phyloP scores from a whole-genome alignment of 2,329 filamentous ascomycete species.

The Pyricularia sp. region DNA sequence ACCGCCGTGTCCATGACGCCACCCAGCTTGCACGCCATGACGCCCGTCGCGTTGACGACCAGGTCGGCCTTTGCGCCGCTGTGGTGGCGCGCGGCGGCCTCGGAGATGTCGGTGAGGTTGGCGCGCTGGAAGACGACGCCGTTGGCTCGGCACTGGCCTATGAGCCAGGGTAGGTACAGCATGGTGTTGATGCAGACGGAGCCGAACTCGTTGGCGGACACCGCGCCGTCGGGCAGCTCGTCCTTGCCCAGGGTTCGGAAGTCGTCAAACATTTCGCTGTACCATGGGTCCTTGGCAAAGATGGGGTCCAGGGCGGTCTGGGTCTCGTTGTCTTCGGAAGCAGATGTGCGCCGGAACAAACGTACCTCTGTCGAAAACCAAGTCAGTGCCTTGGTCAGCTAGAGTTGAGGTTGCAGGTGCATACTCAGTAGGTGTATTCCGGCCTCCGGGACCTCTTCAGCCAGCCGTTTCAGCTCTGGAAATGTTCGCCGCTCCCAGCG shows the following conservation, averaged over 20 bases:
- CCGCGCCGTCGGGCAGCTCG: conserved; percentile 54
- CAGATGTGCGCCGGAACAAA: conserved; percentile 36
- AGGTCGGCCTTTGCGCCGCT: conserved; percentile 51
- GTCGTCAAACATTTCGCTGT: conserved; percentile 60
- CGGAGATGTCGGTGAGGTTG: conserved; percentile 58
- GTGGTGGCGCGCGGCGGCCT: conserved; percentile 55
- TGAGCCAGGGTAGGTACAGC: conserved; percentile 78
- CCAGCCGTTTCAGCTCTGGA: conserved; percentile 49
- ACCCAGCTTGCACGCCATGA: conserved; percentile 65
- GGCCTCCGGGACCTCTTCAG: conserved; percentile 60
- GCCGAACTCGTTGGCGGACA: conserved; percentile 67
- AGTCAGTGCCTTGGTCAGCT: neutral
- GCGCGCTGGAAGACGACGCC: conserved; percentile 61
- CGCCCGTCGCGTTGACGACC: conserved; percentile 77
- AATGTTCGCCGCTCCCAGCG: conserved; percentile 57
- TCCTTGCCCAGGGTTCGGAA: conserved; percentile 51
- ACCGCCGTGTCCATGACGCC: conserved; percentile 71
- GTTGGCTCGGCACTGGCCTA: conserved; percentile 66
- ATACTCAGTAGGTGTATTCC: conserved; percentile 71
- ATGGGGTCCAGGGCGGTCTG: conserved; percentile 42
- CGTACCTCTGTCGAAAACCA: conserved; percentile 28
- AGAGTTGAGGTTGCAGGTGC: neutral
- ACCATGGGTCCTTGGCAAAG: conserved; percentile 63
- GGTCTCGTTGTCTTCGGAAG: conserved; percentile 44
- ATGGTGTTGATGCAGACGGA: conserved; percentile 89